Percentiles rank a stretch among this genome's conserved stretches.
Conservation (phyloP, 352 stramenopile genomes). For the Globisporangium polare region DNA sequence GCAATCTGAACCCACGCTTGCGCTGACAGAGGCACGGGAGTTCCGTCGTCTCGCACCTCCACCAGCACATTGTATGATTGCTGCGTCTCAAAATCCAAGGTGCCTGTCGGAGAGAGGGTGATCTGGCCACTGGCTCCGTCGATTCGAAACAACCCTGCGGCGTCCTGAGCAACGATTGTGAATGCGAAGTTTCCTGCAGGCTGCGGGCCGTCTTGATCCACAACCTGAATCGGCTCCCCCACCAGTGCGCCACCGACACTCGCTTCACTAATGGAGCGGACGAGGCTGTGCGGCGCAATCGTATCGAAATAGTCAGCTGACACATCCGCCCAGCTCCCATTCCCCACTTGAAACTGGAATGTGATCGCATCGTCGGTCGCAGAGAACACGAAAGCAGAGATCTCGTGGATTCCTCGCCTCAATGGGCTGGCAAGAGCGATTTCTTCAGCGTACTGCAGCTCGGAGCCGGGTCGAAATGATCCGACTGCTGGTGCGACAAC, state of each 20-base stretch:
- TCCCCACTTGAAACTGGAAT: conserved; percentile 6
- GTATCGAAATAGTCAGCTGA: neutral
- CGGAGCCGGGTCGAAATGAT: neutral
- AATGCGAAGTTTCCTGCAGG: neutral
- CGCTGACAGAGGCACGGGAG: neutral
- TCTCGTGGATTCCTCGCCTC: conserved; percentile 5
- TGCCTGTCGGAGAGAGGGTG: neutral
- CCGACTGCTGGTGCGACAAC: neutral
- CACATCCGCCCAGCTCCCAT: conserved; percentile 4
- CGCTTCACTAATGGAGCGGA: conserved; percentile 1
- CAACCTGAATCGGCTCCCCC: conserved; percentile 1
- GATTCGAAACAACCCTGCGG: conserved; percentile 5
- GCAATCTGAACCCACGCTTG: conserved; percentile 7
- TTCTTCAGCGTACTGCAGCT: conserved; percentile 4
- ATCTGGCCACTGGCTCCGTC: conserved; percentile 2
- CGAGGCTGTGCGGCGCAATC: neutral
- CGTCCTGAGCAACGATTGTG: neutral
- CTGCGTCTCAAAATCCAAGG: conserved; percentile 9
- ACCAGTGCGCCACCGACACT: neutral
- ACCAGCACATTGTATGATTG: conserved; percentile 6
- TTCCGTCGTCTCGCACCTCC: conserved; percentile 5
- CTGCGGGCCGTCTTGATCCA: conserved; percentile 5
- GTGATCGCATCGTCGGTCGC: neutral
- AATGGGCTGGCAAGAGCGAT: neutral
- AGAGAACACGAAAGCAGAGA: conserved; percentile 4